These are phyloP conservation scores for Diaporthe caulivora DNA, from an alignment of 2,329 filamentous ascomycete species.

Conservation along the genomic window DNA sequence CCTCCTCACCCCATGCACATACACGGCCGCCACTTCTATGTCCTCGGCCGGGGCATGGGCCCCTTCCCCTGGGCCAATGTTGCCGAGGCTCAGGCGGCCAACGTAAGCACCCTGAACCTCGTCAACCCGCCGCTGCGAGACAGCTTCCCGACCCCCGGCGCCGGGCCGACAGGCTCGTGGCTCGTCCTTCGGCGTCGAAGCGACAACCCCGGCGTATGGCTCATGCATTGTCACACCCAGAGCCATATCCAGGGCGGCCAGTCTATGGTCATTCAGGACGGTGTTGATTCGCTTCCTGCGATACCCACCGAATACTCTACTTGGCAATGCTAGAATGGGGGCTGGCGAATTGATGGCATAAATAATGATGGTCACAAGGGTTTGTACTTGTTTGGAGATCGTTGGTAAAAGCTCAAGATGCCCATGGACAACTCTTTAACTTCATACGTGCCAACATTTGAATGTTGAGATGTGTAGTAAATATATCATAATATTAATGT, in stretches of 20 bases:
- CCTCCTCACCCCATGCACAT: neutral
- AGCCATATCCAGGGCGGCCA: neutral
- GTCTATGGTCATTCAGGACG: neutral
- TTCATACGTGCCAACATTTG: neutral
- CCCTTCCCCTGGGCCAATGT: neutral
- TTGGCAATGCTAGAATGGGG: neutral
- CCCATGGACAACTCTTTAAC: neutral
- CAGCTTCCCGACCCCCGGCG: neutral
- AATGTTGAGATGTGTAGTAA: neutral
- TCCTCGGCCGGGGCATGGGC: neutral
- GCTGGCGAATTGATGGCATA: neutral
- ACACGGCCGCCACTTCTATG: neutral
- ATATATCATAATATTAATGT: neutral
- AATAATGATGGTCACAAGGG: neutral
- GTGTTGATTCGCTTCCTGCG: neutral
- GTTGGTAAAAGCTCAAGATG: neutral
- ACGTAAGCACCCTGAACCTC: neutral
- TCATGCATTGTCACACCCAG: conserved; percentile 1
- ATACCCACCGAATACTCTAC: neutral
- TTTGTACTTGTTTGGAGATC: neutral
- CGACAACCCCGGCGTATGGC: neutral
- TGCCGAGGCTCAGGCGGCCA: neutral
- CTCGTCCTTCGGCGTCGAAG: neutral
- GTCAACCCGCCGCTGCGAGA: neutral
- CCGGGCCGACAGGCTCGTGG: neutral